Percentiles rank a stretch among this genome's conserved stretches.
These are phyloP conservation scores for Hyphopichia homilentoma DNA, from an alignment of 805 yeast genomes.

Conservation along the genomic window DNA sequence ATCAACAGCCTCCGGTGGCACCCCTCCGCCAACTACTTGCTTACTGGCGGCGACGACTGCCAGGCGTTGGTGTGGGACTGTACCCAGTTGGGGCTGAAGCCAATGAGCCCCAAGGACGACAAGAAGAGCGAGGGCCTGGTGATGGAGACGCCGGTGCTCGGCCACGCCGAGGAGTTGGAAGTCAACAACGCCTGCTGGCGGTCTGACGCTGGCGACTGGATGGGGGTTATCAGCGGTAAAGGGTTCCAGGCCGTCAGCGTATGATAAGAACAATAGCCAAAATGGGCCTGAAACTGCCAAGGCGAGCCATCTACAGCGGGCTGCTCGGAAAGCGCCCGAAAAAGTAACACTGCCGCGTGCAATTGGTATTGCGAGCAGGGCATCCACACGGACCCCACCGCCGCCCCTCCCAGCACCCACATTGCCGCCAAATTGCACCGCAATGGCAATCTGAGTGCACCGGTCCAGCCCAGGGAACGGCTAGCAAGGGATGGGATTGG, in stretches of 20 bases:
- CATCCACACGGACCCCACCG: no score
- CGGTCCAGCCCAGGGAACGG: no score
- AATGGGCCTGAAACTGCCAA: no score
- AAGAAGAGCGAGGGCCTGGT: constrained; percentile 9
- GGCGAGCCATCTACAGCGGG: no score
- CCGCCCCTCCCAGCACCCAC: no score
- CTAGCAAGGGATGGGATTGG: no score
- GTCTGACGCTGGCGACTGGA: constrained; percentile 68
- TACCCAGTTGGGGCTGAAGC: constrained; percentile 16
- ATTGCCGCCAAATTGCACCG: no score
- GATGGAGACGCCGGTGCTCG: constrained; percentile 38
- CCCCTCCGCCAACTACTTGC: constrained; percentile 60
- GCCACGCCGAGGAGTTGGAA: constrained; percentile 63
- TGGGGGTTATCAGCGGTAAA: constrained; percentile 69
- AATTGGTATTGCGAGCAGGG: no score
- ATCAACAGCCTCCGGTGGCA: constrained; percentile 84
- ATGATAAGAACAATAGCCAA: no score
- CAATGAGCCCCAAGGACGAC: constrained; percentile 5
- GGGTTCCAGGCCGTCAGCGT: constrained; percentile 61
- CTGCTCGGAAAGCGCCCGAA: no score
- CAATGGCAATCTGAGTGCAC: no score
- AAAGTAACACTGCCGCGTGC: no score
- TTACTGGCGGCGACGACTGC: constrained; percentile 70
- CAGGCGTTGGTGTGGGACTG: constrained; percentile 72
- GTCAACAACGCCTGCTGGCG: constrained; percentile 76